Evolutionary conservation across 164 flowering plant genomes (phyloP).

Genomic region (Magnolia changhungtana): DNA sequence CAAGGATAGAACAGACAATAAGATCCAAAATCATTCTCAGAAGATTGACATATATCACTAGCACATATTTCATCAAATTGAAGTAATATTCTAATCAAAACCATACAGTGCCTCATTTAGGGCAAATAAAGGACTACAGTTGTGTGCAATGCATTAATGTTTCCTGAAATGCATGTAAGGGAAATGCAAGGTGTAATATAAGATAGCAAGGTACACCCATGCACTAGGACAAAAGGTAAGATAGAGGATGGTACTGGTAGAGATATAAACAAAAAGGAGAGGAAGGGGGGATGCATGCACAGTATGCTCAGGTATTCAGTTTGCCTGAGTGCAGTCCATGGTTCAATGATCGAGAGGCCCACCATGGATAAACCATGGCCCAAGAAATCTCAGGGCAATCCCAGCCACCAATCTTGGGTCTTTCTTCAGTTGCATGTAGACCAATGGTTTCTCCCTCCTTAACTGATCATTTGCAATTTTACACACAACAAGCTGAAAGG

Average conservation of each 20-base stretch:
- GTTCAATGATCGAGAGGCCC: neutral
- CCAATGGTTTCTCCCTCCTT: too few species aligned
- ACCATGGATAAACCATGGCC: too few species aligned
- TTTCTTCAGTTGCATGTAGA: too few species aligned
- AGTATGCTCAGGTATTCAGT: neutral
- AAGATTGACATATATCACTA: neutral
- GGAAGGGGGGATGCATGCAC: neutral
- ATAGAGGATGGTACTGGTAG: neutral
- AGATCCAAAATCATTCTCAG: constrained; percentile 2
- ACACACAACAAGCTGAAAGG: too few species aligned
- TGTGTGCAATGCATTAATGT: neutral
- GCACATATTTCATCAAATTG: neutral
- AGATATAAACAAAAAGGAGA: neutral
- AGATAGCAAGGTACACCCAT: neutral
- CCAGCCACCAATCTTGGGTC: too few species aligned
- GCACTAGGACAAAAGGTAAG: neutral
- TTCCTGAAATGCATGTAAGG: neutral
- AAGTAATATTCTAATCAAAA: neutral
- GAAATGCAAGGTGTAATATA: neutral
- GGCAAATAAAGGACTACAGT: neutral
- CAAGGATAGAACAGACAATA: constrained; percentile 11
- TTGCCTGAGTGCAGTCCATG: too few species aligned
- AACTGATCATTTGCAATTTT: too few species aligned
- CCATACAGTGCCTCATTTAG: neutral
- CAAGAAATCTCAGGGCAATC: too few species aligned